phyloP scores from a whole-genome alignment of 225 moss, liverwort and hornwort genomes.

The Pseudoscleropodium purum region DNA sequence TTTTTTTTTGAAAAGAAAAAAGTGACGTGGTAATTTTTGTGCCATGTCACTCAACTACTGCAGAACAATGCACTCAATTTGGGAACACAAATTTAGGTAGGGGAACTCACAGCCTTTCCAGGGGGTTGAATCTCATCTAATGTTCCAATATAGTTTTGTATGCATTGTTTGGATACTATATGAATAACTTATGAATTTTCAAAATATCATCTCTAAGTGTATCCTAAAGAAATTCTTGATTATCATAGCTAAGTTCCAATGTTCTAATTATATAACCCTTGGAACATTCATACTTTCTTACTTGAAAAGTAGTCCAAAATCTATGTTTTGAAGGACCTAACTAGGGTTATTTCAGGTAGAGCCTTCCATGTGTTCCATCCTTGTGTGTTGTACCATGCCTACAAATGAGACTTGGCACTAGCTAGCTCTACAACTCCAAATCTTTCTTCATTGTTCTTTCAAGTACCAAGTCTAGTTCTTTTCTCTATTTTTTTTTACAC shows the following conservation, averaged over 20 bases:
- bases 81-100: no score
- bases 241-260: no score
- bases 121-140: no score
- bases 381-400: rapidly evolving
- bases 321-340: not conserved
- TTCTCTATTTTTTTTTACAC: no score
- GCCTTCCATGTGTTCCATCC: rapidly evolving
- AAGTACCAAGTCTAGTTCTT: no score
- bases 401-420: rapidly evolving
- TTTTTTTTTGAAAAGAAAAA: no score
- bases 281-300: rapidly evolving
- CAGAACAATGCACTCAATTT: no score
- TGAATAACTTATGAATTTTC: not conserved
- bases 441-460: rapidly evolving
- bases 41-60: no score
- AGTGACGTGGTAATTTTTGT: no score
- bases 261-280: not conserved
- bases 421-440: rapidly evolving
- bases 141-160: not conserved
- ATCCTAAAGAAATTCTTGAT: not conserved
- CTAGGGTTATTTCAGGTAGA: rapidly evolving
- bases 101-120: no score
- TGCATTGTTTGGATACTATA: not conserved
- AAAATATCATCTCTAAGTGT: no score
- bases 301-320: rapidly evolving